Base-by-base conservation (phyloP, 805 yeast genomes). In the Cyberlindnera samutprakarnensis region DNA sequence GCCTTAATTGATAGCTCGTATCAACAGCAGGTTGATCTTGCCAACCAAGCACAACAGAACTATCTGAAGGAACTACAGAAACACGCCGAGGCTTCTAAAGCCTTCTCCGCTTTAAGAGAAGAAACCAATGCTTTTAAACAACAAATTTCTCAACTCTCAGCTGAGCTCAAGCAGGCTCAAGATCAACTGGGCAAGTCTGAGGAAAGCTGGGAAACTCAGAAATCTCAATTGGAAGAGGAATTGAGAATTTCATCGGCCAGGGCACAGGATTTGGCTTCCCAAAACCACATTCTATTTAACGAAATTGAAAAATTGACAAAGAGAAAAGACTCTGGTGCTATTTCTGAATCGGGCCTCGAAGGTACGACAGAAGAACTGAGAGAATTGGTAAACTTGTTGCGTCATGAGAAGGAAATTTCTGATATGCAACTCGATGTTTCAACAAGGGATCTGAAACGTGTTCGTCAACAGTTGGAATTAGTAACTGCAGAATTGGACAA, bases 321-420 rank as follows among this genome's bases (percentile, higher is more conserved):
- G 18, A 42, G 38, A 14, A 30, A 35, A 2, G 31, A 36, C 7
- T 32, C 30, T 11, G 23, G 5, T 6, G 13, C 24, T 28, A 18
- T 18, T 14, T 11, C 26, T 12, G 27, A 18, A 2, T 22, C 26
- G n/a, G 41, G 30, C 3, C 34, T 4, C 20, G 41, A 41, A 14
- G 54, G 47, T 25, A 28, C 44, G 8, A 28, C 32, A 17, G 46
- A 47, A 28, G 68, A 63, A 31, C 47, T 68, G 41, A 63, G 66
- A 25, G 77, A 78, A 40, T 66, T 85, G 18, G 58, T 86, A 22
- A 51, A 66, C 2, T 77, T 70, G 45, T 59, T 86, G 36, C 77
- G 88, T 28, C 74, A 79, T 39, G 94, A 84, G 43, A 81, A 78
- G 46, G 94, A 86, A 40, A 62, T 78, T 5, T 64, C 77, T 1